A percentile compares a stretch with the other conserved stretches of the same genome.
Conservation (phyloP, 441 rosid genomes). For the Adansonia gregorii region DNA sequence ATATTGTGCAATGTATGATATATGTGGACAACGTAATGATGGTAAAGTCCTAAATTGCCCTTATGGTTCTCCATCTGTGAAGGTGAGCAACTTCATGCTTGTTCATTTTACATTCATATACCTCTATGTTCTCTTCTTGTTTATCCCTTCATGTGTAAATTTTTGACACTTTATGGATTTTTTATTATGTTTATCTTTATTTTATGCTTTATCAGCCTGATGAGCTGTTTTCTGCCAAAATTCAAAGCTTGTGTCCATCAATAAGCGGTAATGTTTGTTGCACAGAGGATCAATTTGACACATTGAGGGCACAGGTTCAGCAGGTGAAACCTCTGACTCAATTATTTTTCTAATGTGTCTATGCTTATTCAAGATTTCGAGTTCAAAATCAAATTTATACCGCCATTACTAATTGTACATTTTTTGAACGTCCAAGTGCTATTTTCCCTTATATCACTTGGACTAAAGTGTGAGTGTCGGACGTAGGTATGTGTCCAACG, state of each 20-base stretch:
- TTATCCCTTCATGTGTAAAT: neutral
- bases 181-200: neutral
- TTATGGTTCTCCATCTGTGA: constrained; percentile 54
- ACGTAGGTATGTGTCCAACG: too few species aligned
- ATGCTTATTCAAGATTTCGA: neutral
- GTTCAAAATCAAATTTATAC: neutral
- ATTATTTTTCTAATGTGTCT: neutral
- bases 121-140: neutral
- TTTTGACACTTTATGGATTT: neutral
- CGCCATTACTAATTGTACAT: neutral
- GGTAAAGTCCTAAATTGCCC: constrained; percentile 78
- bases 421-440: neutral
- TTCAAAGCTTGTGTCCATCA: constrained; percentile 78
- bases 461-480: too few species aligned
- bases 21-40: constrained; percentile 72
- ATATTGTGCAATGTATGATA: constrained; percentile 76
- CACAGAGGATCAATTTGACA: constrained; percentile 70
- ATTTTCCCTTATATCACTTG: neutral
- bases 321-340: constrained; percentile 47
- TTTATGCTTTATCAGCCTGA: constrained; percentile 56
- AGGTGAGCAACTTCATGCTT: constrained; percentile 40
- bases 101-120: neutral
- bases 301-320: constrained; percentile 73
- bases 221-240: constrained; percentile 70
- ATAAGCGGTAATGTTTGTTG: constrained; percentile 72